A percentile compares a stretch with the other conserved stretches of the same genome.
phyloP scores from a whole-genome alignment of 2,329 filamentous ascomycete species.

The Colletotrichum paranaense region DNA sequence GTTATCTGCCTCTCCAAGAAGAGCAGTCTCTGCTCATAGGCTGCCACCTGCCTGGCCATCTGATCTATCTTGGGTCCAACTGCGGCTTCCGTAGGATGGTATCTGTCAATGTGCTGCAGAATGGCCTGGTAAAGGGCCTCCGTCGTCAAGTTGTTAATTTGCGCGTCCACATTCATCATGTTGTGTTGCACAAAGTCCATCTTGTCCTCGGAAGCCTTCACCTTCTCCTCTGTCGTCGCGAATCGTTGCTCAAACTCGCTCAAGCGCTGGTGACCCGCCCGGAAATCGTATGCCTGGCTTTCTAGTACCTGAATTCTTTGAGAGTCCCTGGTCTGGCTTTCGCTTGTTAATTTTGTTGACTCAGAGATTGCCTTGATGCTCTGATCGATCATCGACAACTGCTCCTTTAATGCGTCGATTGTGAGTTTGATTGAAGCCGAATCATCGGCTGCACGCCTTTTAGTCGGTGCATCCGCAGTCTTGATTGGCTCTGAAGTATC shows the following conservation, averaged over 20 bases:
- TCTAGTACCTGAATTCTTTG: background rate
- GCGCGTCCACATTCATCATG: conserved; percentile 54
- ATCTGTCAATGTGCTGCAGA: conserved; percentile 47
- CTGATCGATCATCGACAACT: conserved; percentile 17
- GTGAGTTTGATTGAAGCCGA: background rate
- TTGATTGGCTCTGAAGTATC: background rate
- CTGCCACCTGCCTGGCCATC: conserved; percentile 13
- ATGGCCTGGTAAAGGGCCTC: conserved; percentile 54
- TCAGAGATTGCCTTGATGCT: conserved; percentile 19
- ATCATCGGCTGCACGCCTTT: background rate
- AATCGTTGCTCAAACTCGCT: conserved; percentile 38
- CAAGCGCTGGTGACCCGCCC: background rate
- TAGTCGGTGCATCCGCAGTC: background rate
- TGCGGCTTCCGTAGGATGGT: conserved; percentile 10
- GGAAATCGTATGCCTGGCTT: background rate
- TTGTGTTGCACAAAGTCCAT: conserved; percentile 47
- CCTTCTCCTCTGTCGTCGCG: background rate
- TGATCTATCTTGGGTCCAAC: conserved; percentile 15
- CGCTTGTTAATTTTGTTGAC: background rate
- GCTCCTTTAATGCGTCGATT: conserved; percentile 13
- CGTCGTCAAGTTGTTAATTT: conserved; percentile 62
- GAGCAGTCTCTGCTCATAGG: conserved; percentile 20
- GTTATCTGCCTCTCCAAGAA: background rate
- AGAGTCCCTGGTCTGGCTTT: background rate
- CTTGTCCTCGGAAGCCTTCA: conserved; percentile 37